Percentiles rank a stretch among this genome's conserved stretches.
Evolutionary conservation across 1,284 basidiomycete genomes (phyloP).

Genomic region (Pseudozyma pruni): DNA sequence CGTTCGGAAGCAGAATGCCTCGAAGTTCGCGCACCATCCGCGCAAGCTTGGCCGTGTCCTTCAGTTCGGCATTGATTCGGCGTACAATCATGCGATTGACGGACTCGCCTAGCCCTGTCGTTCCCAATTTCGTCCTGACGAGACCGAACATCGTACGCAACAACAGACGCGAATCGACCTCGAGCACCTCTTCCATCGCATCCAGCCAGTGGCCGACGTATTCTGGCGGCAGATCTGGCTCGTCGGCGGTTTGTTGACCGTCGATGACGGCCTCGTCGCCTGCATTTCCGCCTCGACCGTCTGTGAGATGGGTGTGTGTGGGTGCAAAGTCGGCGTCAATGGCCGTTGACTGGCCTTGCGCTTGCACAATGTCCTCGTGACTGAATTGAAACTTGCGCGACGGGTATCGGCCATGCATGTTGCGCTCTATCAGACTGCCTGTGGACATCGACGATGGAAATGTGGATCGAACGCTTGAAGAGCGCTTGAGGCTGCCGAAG

Average conservation of each 20-base stretch:
- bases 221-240: conserved; percentile 8
- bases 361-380: conserved; percentile 14
- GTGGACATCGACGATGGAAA: conserved; percentile 26
- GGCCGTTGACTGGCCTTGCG: conserved; percentile 7
- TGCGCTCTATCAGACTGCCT: conserved; percentile 33
- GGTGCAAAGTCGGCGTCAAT: conserved; percentile 5
- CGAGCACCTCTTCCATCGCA: conserved; percentile 25
- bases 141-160: conserved; percentile 20
- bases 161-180: conserved; percentile 12
- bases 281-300: not conserved
- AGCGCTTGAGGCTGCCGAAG: not conserved
- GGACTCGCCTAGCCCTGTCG: conserved; percentile 17
- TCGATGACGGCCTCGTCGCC: not conserved
- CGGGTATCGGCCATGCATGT: conserved; percentile 49
- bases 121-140: conserved; percentile 10
- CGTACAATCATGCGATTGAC: conserved; percentile 19
- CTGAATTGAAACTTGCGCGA: conserved; percentile 32
- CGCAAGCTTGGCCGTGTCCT: conserved; percentile 24
- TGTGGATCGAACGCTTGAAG: conserved; percentile 1
- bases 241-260: not conserved
- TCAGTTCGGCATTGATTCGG: conserved; percentile 16
- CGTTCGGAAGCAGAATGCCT: conserved; percentile 29
- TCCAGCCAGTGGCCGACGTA: conserved; percentile 38
- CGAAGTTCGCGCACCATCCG: conserved; percentile 21
- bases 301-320: not conserved